Percentiles rank a stretch among this genome's conserved stretches.
phyloP scores from a whole-genome alignment of 2,329 filamentous ascomycete species.

The Colletotrichum endophyticum region DNA sequence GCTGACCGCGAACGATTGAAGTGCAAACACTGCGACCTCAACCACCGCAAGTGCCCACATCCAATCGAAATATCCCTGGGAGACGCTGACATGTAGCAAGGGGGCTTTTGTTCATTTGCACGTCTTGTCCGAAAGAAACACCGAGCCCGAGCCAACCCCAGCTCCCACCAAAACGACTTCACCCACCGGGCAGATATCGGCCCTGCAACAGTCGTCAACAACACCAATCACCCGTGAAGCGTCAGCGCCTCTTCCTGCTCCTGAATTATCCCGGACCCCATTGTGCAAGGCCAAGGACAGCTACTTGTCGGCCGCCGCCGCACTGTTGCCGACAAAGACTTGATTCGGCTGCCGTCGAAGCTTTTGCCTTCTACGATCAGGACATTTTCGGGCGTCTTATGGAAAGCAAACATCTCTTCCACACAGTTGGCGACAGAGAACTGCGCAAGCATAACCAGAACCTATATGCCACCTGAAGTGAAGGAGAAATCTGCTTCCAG shows the following conservation, averaged over 20 bases:
- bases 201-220: not conserved
- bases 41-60: not conserved
- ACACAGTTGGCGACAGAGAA: not conserved
- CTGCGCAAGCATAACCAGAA: not conserved
- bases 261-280: not conserved
- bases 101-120: not conserved
- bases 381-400: not conserved
- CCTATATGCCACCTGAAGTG: not conserved
- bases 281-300: not conserved
- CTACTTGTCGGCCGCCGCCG: not conserved
- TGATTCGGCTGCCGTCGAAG: not conserved
- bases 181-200: not conserved
- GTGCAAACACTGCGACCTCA: not conserved
- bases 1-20: not conserved
- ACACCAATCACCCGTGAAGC: not conserved
- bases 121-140: not conserved
- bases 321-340: not conserved
- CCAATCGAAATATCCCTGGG: not conserved
- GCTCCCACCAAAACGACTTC: not conserved
- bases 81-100: not conserved
- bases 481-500: not conserved
- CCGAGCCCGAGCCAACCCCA: not conserved
- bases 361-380: not conserved
- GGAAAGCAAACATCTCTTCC: not conserved
- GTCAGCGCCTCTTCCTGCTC: not conserved